Conservation (phyloP, 164 flowering plant genomes). For the Kalanchoe fedtschenkoi region DNA sequence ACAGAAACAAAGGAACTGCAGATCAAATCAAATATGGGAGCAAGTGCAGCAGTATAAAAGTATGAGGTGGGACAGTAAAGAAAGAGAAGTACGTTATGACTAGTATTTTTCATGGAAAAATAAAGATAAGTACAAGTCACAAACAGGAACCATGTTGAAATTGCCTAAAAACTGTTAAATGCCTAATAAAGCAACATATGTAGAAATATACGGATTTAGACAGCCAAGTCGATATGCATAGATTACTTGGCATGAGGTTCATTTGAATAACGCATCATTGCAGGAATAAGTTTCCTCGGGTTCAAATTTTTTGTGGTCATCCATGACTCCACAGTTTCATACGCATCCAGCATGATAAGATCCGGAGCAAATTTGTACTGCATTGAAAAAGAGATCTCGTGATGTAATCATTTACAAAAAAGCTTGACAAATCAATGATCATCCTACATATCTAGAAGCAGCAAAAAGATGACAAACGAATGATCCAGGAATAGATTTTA, state of each 20-base stretch:
- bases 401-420: not conserved
- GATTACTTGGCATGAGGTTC: constrained; percentile 98
- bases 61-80: not conserved
- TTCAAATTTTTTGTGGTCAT: constrained; percentile 71
- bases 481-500: not conserved
- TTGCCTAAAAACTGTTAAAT: too few species aligned
- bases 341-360: constrained; percentile 96
- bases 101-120: too few species aligned
- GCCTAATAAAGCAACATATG: not conserved
- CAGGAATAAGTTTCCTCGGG: constrained; percentile 94
- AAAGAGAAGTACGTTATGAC: not conserved
- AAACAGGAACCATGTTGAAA: not conserved
- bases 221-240: not conserved
- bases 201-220: not conserved
- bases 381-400: constrained; percentile 13
- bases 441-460: not conserved
- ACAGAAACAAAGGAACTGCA: not conserved
- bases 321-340: constrained; percentile 98
- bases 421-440: not conserved
- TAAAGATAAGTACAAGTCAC: too few species aligned
- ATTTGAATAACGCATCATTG: constrained; percentile 99
- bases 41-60: not conserved
- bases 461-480: not conserved
- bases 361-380: constrained; percentile 99
- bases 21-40: not conserved